Evolutionary conservation across 2,329 filamentous ascomycete genomes (phyloP), one percentile per base, ranked within the genome.

Genomic region (Fusarium equiseti): DNA sequence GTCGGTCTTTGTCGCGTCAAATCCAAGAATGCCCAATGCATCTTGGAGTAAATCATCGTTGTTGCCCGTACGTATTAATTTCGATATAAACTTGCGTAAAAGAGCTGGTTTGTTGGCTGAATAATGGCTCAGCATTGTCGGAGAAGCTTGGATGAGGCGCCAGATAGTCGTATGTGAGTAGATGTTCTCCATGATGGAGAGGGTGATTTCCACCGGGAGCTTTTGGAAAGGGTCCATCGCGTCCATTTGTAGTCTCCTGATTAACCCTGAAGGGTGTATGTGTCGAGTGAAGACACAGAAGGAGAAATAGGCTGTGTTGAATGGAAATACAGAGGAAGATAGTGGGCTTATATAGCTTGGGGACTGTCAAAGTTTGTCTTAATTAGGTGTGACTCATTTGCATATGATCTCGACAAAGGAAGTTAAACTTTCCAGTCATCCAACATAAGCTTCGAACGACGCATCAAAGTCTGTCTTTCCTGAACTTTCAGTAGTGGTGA

Each of bases 31-130:
- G 3, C 22, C 35, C 9, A 66, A 8, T 1, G 63, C 48, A 13
- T 66, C 63, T 24, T 66, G 38, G 32, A 35, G 18, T 2, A 60
- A 6, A 2, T 60, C 26, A 15, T 46, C 40, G 7, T 22, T 13
- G 3, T 24, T 18, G 1, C 24, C 24, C 3, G 24, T 38, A 5
- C 8, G 22, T 16, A 31, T 3, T 7, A 52, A 8, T 0, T 38
- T 52, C 2, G 12, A 20, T 31, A 48, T 31, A 13, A 20, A 38
- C 2, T 4, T 31, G 16, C 3, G 16, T 5, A 38, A 3, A 5
- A 49, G 8, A 2, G 8, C 7, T 13, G 2, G 0, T 31, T 49
- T 49, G 8, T 49, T 2, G 3, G n/a, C 18, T 3, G 7, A 27
- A 3, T 31, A 10, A 2, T 3, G 9, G 1, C 12, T 22, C 2